A percentile compares a stretch with the other conserved stretches of the same genome.
Evolutionary conservation across 495 filamentous ascomycete genomes (phyloP).

Genomic region (Podospora sp.): DNA sequence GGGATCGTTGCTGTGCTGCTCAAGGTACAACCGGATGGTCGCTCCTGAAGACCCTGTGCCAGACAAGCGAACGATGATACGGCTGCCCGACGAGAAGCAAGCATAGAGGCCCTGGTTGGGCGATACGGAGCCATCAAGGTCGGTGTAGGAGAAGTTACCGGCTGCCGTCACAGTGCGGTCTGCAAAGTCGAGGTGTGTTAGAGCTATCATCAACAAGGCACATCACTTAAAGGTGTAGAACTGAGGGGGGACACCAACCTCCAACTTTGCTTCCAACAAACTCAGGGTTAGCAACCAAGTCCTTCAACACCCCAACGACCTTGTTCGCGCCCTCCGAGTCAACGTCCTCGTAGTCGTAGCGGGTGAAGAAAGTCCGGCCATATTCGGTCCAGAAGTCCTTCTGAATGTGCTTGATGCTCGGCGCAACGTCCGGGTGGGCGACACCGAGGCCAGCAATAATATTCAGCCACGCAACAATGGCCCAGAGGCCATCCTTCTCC

Average conservation of each 20-base stretch:
- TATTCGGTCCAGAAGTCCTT: constrained; percentile 96
- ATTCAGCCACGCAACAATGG: constrained; percentile 95
- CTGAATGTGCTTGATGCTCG: constrained; percentile 93
- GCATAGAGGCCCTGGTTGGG: constrained; percentile 95
- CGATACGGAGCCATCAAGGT: constrained; percentile 91
- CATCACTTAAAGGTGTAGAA: neutral
- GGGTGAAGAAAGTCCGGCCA: constrained; percentile 97
- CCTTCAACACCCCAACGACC: constrained; percentile 74
- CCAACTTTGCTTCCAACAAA: constrained; percentile 82
- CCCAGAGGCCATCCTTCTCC: constrained; percentile 98
- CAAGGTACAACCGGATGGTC: constrained; percentile 94
- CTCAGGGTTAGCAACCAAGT: constrained; percentile 63
- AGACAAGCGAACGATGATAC: constrained; percentile 90
- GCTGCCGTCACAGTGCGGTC: constrained; percentile 81
- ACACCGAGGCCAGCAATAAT: constrained; percentile 94
- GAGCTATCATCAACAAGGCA: neutral
- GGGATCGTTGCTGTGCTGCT: constrained; percentile 79
- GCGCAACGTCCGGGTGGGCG: constrained; percentile 69
- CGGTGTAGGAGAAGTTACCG: constrained; percentile 95
- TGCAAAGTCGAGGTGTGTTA: constrained; percentile 27
- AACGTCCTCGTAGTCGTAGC: constrained; percentile 96
- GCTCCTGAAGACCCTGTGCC: constrained; percentile 94
- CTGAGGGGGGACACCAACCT: constrained; percentile 49
- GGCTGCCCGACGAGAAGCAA: constrained; percentile 91
- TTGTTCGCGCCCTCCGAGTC: constrained; percentile 87